Evolutionary conservation across 1,284 basidiomycete species (phyloP).

Genomic region (Apiotrichum laibachii): DNA sequence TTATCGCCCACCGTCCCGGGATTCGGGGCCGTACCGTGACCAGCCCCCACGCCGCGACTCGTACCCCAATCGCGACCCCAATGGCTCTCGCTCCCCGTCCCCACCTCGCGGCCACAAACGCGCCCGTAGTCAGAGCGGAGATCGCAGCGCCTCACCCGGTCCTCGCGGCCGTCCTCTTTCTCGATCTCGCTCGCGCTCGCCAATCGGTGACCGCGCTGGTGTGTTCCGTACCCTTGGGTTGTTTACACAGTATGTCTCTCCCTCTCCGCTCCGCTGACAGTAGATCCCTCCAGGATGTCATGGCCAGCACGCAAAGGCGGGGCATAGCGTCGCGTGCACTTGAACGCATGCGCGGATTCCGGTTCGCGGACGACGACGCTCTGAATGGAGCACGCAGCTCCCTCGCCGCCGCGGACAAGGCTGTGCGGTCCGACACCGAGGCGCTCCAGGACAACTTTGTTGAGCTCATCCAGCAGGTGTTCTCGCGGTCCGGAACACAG

Average conservation of each 20-base stretch:
- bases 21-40: too few species aligned
- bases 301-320: background rate
- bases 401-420: conserved; percentile 1
- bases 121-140: too few species aligned
- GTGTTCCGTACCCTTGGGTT: background rate
- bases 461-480: conserved; percentile 3
- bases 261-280: background rate
- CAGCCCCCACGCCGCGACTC: too few species aligned
- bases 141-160: too few species aligned
- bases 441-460: conserved; percentile 7
- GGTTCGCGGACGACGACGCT: background rate
- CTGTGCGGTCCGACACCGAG: background rate
- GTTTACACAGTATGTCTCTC: background rate
- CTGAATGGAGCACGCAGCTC: conserved; percentile 2
- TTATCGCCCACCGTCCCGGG: too few species aligned
- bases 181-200: background rate
- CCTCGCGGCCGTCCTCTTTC: background rate
- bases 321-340: background rate
- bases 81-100: too few species aligned
- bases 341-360: conserved; percentile 3
- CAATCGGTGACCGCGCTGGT: background rate
- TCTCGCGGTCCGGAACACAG: background rate
- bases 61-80: too few species aligned
- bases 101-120: too few species aligned
- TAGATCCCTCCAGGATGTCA: background rate